These are phyloP conservation scores for Dactylonectria estremocensis DNA, from an alignment of 2,329 filamentous ascomycete genomes.

Conservation along the genomic window DNA sequence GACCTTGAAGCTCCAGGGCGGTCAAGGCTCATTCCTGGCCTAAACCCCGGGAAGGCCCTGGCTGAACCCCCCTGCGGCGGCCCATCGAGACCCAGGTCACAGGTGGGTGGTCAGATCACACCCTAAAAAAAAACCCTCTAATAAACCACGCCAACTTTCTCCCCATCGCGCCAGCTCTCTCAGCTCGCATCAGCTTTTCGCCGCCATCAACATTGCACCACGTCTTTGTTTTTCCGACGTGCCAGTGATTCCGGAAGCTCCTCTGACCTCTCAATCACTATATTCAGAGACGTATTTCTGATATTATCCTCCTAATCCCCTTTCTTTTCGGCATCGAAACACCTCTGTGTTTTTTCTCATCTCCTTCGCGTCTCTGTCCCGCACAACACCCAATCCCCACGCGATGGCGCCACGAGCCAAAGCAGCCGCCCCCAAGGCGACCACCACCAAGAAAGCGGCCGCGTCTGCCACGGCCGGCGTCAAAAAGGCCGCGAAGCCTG, in stretches of 20 bases:
- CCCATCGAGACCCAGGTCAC: not conserved
- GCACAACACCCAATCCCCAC: slow-evolving; percentile 32
- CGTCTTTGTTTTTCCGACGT: not conserved
- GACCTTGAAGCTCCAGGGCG: slow-evolving; percentile 19
- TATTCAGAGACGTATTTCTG: not conserved
- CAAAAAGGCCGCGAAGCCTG: slow-evolving; percentile 45
- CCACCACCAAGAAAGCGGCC: slow-evolving; percentile 47
- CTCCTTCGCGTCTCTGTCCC: slow-evolving; percentile 21
- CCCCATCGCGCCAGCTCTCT: slow-evolving; percentile 27
- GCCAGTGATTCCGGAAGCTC: slow-evolving; percentile 1
- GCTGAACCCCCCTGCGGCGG: slow-evolving; percentile 2
- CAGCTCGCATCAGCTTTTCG: slow-evolving; percentile 21
- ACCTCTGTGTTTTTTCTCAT: slow-evolving; percentile 5
- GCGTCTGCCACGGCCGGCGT: slow-evolving; percentile 36
- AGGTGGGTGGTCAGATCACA: slow-evolving; percentile 38
- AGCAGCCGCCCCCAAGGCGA: slow-evolving; percentile 45
- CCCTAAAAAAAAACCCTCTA: slow-evolving; percentile 33
- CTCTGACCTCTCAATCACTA: not conserved
- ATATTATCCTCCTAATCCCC: not conserved
- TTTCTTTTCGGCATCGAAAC: slow-evolving; percentile 15
- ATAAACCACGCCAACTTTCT: slow-evolving; percentile 18
- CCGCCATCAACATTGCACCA: slow-evolving; percentile 33
- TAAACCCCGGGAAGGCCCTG: not conserved
- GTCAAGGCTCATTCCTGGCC: slow-evolving; percentile 19
- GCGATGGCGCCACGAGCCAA: slow-evolving; percentile 53